These are phyloP conservation scores for Pythium dissimile DNA, from an alignment of 352 stramenopile species.

Conservation along the genomic window DNA sequence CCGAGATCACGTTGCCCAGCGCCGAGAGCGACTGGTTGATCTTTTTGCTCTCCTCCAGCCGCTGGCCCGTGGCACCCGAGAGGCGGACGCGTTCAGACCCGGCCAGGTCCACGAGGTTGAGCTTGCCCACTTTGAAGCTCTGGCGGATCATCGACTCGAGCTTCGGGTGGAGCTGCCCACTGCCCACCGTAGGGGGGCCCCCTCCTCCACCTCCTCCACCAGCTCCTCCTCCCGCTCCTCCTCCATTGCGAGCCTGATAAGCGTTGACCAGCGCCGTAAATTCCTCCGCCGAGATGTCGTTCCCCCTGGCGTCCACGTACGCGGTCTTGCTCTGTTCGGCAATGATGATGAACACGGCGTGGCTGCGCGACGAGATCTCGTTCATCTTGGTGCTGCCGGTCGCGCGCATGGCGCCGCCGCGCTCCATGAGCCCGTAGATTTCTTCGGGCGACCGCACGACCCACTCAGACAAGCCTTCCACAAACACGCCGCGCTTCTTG, in stretches of 20 bases:
- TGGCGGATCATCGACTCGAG: conserved; percentile 89
- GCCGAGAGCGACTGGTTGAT: conserved; percentile 92
- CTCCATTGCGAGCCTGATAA: conserved; percentile 51
- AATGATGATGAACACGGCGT: conserved; percentile 95
- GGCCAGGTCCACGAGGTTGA: conserved; percentile 93
- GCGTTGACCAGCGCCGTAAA: conserved; percentile 82
- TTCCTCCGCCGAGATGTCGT: conserved; percentile 79
- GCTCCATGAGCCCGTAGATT: conserved; percentile 94
- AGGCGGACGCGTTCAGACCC: conserved; percentile 89
- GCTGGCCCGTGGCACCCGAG: conserved; percentile 81
- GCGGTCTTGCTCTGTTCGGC: conserved; percentile 90
- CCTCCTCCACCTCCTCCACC: conserved; percentile 3
- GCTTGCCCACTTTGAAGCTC: conserved; percentile 93
- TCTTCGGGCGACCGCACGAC: conserved; percentile 90
- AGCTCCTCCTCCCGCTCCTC: conserved; percentile 2
- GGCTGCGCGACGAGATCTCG: conserved; percentile 79
- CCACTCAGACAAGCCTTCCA: conserved; percentile 94
- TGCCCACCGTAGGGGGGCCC: too few relatives aligned
- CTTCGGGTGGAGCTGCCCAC: conserved; percentile 50
- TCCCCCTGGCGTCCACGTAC: conserved; percentile 83
- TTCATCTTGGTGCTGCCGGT: conserved; percentile 90
- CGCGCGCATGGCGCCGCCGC: conserved; percentile 77
- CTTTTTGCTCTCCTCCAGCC: conserved; percentile 91
- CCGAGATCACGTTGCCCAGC: conserved; percentile 89
- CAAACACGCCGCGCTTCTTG: conserved; percentile 91